Percentiles rank a stretch among this genome's conserved stretches.
These are phyloP conservation scores for Termitomyces sp. DNA, from an alignment of 768 basidiomycete genomes.

Conservation along the genomic window DNA sequence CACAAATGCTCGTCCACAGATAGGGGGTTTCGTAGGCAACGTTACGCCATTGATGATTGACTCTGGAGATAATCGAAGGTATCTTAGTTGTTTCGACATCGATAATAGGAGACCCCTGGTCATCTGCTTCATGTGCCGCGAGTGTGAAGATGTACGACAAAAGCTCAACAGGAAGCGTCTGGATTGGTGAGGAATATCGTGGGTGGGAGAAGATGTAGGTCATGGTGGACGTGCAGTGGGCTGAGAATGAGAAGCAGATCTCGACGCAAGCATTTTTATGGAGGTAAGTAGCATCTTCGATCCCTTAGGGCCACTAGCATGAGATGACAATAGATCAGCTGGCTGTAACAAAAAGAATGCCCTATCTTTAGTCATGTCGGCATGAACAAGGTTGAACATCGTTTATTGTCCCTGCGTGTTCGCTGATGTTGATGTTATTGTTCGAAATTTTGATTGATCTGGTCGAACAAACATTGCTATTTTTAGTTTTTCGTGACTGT, in stretches of 20 bases:
- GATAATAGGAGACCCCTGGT: slow-evolving; percentile 23
- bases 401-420: slow-evolving; percentile 16
- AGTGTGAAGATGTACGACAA: slow-evolving; percentile 51
- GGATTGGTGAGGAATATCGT: slow-evolving; percentile 21
- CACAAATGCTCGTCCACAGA: slow-evolving; percentile 51
- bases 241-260: not conserved
- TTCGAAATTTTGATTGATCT: not conserved
- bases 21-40: slow-evolving; percentile 43
- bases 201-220: slow-evolving; percentile 1
- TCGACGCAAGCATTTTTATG: slow-evolving; percentile 18
- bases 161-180: slow-evolving; percentile 48
- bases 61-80: slow-evolving; percentile 41
- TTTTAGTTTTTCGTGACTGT: too few relatives aligned
- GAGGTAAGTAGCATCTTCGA: slow-evolving; percentile 17
- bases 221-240: not conserved
- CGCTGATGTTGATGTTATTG: not conserved
- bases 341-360: slow-evolving; percentile 28
- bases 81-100: slow-evolving; percentile 33
- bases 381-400: not conserved
- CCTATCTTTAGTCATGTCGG: slow-evolving; percentile 16
- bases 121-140: slow-evolving; percentile 28
- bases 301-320: slow-evolving; percentile 21
- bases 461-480: too few relatives aligned
- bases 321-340: slow-evolving; percentile 17
- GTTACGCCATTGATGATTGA: slow-evolving; percentile 46